Conservation (phyloP, 2,329 filamentous ascomycete genomes). For the Teratosphaeria viscida region DNA sequence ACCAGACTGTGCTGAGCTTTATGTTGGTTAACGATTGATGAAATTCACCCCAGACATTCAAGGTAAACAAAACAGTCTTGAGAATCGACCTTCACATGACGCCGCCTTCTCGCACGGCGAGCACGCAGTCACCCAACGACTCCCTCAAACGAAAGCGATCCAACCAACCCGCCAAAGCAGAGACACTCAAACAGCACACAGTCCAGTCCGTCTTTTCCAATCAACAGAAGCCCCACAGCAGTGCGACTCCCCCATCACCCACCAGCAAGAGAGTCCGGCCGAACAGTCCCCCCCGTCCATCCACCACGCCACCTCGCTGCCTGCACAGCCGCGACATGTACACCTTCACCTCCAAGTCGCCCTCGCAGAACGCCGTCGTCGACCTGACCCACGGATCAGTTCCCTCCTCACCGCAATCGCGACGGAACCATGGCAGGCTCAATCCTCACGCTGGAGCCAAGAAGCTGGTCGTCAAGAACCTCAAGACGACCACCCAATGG, state of each 20-base stretch:
- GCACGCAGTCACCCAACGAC: slow-evolving; percentile 10
- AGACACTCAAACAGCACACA: slow-evolving; percentile 8
- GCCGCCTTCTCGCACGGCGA: slow-evolving; percentile 7
- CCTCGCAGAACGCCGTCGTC: slow-evolving; percentile 25
- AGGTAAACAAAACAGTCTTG: not conserved
- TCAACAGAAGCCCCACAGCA: slow-evolving; percentile 16
- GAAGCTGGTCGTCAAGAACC: slow-evolving; percentile 88
- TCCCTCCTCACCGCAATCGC: slow-evolving; percentile 14
- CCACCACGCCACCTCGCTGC: slow-evolving; percentile 13
- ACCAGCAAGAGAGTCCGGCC: slow-evolving; percentile 32
- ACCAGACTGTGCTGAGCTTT: no score
- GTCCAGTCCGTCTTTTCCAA: slow-evolving; percentile 31
- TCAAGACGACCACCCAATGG: slow-evolving; percentile 53
- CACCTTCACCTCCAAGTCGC: slow-evolving; percentile 32
- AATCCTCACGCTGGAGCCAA: slow-evolving; percentile 64
- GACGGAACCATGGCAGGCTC: slow-evolving; percentile 21
- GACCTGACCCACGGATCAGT: slow-evolving; percentile 36
- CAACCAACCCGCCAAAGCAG: slow-evolving; percentile 2
- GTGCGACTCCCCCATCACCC: slow-evolving; percentile 15
- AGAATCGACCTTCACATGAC: slow-evolving; percentile 13
- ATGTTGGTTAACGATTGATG: not conserved
- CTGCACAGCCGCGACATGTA: slow-evolving; percentile 42
- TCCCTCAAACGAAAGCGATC: slow-evolving; percentile 17
- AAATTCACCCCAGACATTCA: not conserved
- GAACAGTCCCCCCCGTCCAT: slow-evolving; percentile 17